Evolutionary conservation across 768 basidiomycete genomes (phyloP), one percentile per base, ranked within the genome.

Genomic region (Lactarius hatsudake): DNA sequence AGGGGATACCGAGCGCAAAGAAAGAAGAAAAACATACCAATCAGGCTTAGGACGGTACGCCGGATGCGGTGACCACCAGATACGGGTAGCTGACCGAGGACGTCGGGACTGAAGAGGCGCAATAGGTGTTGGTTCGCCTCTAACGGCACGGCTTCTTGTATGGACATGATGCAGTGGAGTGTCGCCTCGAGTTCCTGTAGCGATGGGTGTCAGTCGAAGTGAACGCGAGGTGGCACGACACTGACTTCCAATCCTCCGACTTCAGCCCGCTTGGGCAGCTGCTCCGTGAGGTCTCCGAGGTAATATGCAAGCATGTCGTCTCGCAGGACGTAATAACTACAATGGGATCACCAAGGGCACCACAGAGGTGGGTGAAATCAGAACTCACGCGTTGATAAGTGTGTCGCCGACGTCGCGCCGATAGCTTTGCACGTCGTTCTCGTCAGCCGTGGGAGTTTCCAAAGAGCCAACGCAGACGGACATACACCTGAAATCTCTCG

Each of bases 321-420:
- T 48, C 94, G 86, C 2, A 97, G 81, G 38, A 96, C 85, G 74
- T 96, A 97, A 72, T 89, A 96, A 28, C 90, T 93, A 42, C 23
- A 72, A 17, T 18, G 18, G 13, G 20, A 30, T 64, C 43, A 48
- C 18, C 54, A 60, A 10, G 36, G 53, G 23, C 4, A 10, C 7
- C 5, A 10, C 62, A 45, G 20, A 15, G 15, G 32, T 9, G 13
- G 61, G 38, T 59, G 38, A 58, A 6, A 51, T 3, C 20, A 28
- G 23, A 23, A 80, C 89, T 62, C 77, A 94, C 90, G 92, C 91
- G 71, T 94, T 95, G 67, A 94, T 88, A 17, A 95, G 81, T 1
- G 91, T 92, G 77, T 95, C 93, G 0, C 93, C 93, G 30, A 93
- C 86, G 66, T 94, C 93, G 68, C 92, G 79, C 71, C 93, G 86